These are phyloP conservation scores for Fusarium burgessii DNA, from an alignment of 2,329 filamentous ascomycete species.

Conservation along the genomic window DNA sequence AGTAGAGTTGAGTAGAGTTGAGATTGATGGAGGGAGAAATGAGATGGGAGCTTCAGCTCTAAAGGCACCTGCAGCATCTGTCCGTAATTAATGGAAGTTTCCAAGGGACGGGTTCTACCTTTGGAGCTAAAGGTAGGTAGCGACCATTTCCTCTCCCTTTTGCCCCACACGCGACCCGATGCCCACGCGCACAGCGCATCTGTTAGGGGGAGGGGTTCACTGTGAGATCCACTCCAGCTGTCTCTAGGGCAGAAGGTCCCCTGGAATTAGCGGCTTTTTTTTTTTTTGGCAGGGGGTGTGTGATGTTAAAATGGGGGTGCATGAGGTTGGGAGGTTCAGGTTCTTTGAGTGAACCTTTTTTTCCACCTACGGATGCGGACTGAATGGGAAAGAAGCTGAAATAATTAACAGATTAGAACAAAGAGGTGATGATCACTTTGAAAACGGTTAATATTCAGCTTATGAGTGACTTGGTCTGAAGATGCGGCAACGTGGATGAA, in stretches of 20 bases:
- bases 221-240: slow-evolving; percentile 10
- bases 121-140: slow-evolving; percentile 17
- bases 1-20: neutral
- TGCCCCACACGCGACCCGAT: slow-evolving; percentile 20
- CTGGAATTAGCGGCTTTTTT: slow-evolving; percentile 30
- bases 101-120: slow-evolving; percentile 31
- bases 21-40: neutral
- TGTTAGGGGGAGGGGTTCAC: slow-evolving; percentile 21
- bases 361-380: slow-evolving; percentile 8
- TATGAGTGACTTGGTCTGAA: slow-evolving; percentile 10
- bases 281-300: slow-evolving; percentile 5
- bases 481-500: slow-evolving; percentile 19
- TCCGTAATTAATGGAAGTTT: slow-evolving; percentile 36
- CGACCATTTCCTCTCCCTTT: slow-evolving; percentile 22
- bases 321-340: slow-evolving; percentile 11
- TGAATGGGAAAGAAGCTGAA: neutral
- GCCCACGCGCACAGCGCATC: slow-evolving; percentile 27
- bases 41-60: slow-evolving; percentile 20
- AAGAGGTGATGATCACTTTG: neutral
- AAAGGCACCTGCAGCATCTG: slow-evolving; percentile 10
- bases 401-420: neutral
- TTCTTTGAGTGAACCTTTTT: slow-evolving; percentile 16
- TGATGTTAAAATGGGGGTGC: slow-evolving; percentile 10
- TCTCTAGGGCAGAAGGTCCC: slow-evolving; percentile 29
- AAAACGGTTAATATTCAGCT: neutral